phyloP scores from a whole-genome alignment of 2,329 filamentous ascomycete genomes.

The Pyrenophora tritici-repentis region DNA sequence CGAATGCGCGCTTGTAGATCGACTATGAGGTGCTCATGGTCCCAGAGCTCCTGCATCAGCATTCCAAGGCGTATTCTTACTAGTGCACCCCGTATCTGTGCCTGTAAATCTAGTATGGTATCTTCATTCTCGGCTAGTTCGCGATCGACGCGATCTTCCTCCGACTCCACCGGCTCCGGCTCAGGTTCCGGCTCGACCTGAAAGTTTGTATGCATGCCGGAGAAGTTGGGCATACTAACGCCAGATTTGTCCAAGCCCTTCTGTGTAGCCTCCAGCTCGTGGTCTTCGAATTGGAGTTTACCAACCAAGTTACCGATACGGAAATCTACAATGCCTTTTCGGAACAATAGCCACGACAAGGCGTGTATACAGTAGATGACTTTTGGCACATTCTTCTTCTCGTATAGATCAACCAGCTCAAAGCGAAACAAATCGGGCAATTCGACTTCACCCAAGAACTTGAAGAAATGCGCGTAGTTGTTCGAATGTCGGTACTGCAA shows the following conservation, averaged over 20 bases:
- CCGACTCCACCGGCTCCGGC: constrained; percentile 76
- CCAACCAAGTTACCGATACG: constrained; percentile 96
- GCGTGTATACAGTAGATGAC: constrained; percentile 99
- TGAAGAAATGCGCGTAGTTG: constrained; percentile 96
- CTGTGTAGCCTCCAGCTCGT: constrained; percentile 95
- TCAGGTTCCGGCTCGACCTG: constrained; percentile 83
- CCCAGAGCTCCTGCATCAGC: constrained; percentile 89
- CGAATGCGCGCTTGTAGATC: constrained; percentile 86
- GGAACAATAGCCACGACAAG: constrained; percentile 93
- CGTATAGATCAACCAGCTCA: constrained; percentile 95
- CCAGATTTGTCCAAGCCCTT: constrained; percentile 96
- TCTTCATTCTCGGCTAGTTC: constrained; percentile 79
- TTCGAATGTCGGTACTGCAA: constrained; percentile 96
- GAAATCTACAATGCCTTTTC: constrained; percentile 93
- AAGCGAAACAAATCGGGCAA: constrained; percentile 95
- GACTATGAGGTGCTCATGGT: constrained; percentile 75
- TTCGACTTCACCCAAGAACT: constrained; percentile 87
- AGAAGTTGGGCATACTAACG: constrained; percentile 95
- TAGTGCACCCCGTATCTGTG: constrained; percentile 81
- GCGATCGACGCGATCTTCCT: constrained; percentile 84
- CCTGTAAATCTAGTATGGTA: constrained; percentile 78
- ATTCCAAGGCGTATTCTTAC: constrained; percentile 76
- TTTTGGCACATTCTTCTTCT: constrained; percentile 99
- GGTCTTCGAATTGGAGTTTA: constrained; percentile 95
- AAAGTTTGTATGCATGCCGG: constrained; percentile 95